Evolutionary conservation across 176 grass and related monocot genomes (phyloP), one percentile per base, ranked within the genome.

Genomic region (maize (Zea mays)): DNA sequence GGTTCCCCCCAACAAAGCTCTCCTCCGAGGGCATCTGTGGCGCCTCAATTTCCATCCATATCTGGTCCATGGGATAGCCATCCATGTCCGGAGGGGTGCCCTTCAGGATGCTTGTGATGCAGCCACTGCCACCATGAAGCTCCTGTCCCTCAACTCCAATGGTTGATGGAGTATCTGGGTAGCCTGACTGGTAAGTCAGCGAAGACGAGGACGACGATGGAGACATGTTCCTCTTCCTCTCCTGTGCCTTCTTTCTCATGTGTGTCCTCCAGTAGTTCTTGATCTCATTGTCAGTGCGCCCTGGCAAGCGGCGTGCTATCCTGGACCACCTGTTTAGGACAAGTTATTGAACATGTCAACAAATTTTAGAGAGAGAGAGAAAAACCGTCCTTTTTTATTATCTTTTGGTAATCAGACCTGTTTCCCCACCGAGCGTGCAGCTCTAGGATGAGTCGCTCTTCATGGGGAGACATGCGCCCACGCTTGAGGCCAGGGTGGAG

Each of bases 181-280:
- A 76, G 64, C 74, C 74, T 42, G 87, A 85, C 70, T 97, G 79
- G 81, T 88, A 88, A 4, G 90, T 97, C 55, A 97, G 72, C 3
- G 90, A 92, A 39, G 90, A 92, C 3, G 93, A 93, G n/a, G 93
- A 90, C 0, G 87, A 85, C 1, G 93, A 97, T 20, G 85, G 85
- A 7, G 90, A 97, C 69, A 87, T 66, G 74, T 71, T 97, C 8
- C 81, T 72, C 84, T 93, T 97, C 73, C 75, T 74, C 71, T 97
- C 93, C 41, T 97, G 93, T 10, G 93, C 93, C 78, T 97, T 93
- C 87, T 97, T 97, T 79, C 93, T 97, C 93, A 93, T 97, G 75
- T 93, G 93, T 7, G 93, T 97, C 78, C 90, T 97, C 93, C 93
- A 97, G 82, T 93, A 97, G 82, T 97, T 97, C 82, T 97, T 97